phyloP scores from a whole-genome alignment of 2,329 filamentous ascomycete genomes.

The Fusarium nelsonii region DNA sequence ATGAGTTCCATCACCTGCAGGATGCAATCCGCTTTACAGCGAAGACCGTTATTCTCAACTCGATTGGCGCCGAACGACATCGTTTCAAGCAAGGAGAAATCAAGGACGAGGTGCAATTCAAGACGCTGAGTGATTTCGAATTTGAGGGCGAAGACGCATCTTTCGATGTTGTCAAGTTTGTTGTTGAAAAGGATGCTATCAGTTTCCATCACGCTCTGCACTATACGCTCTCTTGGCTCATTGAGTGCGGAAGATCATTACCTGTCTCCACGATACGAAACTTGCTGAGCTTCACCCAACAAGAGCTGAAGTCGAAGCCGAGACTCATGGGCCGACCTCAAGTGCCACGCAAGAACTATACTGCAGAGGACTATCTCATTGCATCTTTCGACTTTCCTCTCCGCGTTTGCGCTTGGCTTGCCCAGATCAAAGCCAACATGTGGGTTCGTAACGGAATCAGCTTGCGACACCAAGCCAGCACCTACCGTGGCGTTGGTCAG shows the following conservation, averaged over 20 bases:
- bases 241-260: slow-evolving; percentile 88
- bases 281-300: slow-evolving; percentile 77
- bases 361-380: slow-evolving; percentile 83
- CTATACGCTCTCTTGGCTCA: slow-evolving; percentile 94
- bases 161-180: slow-evolving; percentile 84
- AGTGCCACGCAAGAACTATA: slow-evolving; percentile 68
- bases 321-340: slow-evolving; percentile 70
- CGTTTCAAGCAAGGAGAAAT: slow-evolving; percentile 90
- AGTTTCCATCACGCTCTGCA: slow-evolving; percentile 98
- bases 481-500: slow-evolving; percentile 89
- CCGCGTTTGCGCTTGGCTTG: slow-evolving; percentile 93
- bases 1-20: slow-evolving; percentile 74
- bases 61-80: slow-evolving; percentile 86
- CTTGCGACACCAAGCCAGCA: slow-evolving; percentile 92
- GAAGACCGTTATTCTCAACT: slow-evolving; percentile 88
- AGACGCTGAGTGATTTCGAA: slow-evolving; percentile 80
- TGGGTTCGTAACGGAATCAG: slow-evolving; percentile 99
- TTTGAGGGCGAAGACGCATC: slow-evolving; percentile 72
- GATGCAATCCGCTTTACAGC: slow-evolving; percentile 80
- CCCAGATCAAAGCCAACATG: slow-evolving; percentile 98
- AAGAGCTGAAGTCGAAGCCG: slow-evolving; percentile 75
- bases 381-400: slow-evolving; percentile 93
- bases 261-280: slow-evolving; percentile 73
- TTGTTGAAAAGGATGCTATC: slow-evolving; percentile 89
- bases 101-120: slow-evolving; percentile 87